Conservation (phyloP, 176 grass and related monocot species). For the Secale cereale region DNA sequence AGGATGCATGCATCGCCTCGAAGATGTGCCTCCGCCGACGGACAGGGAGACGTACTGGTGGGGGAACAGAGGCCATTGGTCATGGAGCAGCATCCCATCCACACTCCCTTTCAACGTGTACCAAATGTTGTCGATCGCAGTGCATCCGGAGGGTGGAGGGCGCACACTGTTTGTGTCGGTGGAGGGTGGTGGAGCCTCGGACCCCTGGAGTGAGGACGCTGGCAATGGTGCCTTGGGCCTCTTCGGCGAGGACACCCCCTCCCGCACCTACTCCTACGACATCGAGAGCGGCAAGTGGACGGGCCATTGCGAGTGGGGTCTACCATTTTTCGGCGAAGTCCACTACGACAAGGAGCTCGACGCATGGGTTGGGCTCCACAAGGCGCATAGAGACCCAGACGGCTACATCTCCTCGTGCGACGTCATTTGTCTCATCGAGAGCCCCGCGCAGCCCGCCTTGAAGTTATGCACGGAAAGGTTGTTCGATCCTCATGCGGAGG, state of each 20-base stretch:
- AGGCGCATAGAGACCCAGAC: not conserved
- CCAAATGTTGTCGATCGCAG: not conserved
- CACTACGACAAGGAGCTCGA: not conserved
- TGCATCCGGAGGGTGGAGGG: not conserved
- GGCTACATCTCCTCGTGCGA: not conserved
- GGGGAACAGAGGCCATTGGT: not conserved
- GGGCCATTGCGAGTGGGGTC: not conserved
- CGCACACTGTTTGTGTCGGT: not conserved
- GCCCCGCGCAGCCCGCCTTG: not conserved
- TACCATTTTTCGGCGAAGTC: not conserved
- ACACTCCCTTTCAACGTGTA: not conserved
- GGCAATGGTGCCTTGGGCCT: fast-evolving
- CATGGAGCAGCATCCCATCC: not conserved
- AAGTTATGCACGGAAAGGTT: not conserved
- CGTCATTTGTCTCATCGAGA: not conserved
- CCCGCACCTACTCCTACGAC: not conserved
- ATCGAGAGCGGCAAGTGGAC: not conserved
- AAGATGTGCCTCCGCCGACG: not conserved
- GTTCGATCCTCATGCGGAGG: not conserved
- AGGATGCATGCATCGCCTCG: not conserved
- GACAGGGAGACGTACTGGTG: not conserved
- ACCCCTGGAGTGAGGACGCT: no score
- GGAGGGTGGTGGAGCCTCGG: not conserved
- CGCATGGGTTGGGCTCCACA: not conserved
- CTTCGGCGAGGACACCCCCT: no score